Evolutionary conservation across 768 basidiomycete species (phyloP).

Genomic region (Strobilomyces dryophilus): DNA sequence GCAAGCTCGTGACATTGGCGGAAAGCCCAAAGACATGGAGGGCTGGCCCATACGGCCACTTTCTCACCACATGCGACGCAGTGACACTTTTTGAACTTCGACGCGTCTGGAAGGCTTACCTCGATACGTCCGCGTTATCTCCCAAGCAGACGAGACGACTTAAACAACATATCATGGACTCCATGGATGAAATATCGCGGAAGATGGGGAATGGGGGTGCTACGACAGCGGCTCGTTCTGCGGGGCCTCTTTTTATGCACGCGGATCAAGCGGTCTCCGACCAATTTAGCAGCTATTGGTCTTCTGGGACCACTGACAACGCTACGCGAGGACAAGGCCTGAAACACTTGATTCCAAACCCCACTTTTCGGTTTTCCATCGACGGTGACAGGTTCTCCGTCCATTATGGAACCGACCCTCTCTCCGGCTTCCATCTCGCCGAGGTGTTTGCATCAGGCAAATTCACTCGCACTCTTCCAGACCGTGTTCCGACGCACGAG

Average conservation of each 20-base stretch:
- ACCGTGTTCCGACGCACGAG: not conserved
- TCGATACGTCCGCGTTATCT: slow-evolving; percentile 5
- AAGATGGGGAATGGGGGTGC: not conserved
- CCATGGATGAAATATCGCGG: slow-evolving; percentile 4
- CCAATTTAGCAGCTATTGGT: slow-evolving; percentile 26
- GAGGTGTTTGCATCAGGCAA: slow-evolving; percentile 18
- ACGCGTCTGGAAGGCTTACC: slow-evolving; percentile 20
- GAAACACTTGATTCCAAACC: slow-evolving; percentile 14
- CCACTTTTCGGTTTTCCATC: slow-evolving; percentile 27
- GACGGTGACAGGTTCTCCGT: slow-evolving; percentile 23
- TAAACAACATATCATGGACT: slow-evolving; percentile 4
- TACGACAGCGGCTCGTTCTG: slow-evolving; percentile 23
- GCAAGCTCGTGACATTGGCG: slow-evolving; percentile 21
- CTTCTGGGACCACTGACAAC: slow-evolving; percentile 15
- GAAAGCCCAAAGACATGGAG: slow-evolving; percentile 17
- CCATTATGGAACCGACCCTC: slow-evolving; percentile 28
- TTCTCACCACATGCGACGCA: slow-evolving; percentile 19
- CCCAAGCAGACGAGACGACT: slow-evolving; percentile 7
- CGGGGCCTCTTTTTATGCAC: slow-evolving; percentile 18
- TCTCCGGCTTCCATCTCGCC: slow-evolving; percentile 28
- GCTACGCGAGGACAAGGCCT: not conserved
- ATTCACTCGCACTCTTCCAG: not conserved
- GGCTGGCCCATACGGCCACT: slow-evolving; percentile 23
- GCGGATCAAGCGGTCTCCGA: not conserved
- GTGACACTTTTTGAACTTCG: slow-evolving; percentile 19